Percentiles rank a stretch among this genome's conserved stretches.
Conservation (phyloP, 306 rosid genomes). For the Acmispon strigosus region DNA sequence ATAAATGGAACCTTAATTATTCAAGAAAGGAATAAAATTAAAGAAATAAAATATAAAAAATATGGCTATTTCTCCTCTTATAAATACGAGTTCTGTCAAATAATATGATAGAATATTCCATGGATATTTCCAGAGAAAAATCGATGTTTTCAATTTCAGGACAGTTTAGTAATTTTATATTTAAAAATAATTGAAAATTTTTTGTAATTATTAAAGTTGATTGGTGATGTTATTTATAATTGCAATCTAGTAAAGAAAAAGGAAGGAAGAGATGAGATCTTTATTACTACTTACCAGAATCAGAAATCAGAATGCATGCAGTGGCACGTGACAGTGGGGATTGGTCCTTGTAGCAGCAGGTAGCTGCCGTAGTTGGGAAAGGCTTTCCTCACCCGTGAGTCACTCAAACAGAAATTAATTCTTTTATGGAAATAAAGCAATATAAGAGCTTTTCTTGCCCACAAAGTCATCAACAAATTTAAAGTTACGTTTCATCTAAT, state of each 20-base stretch:
- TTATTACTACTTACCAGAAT: constrained; percentile 1
- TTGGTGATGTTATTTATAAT: not conserved
- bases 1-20: not conserved
- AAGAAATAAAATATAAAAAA: not conserved
- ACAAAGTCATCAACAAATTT: constrained; percentile 29
- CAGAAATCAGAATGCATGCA: constrained; percentile 11
- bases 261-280: not conserved
- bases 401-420: constrained; percentile 3
- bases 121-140: not conserved
- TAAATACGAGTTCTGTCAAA: not conserved
- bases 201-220: not conserved
- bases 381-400: constrained; percentile 29
- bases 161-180: not conserved
- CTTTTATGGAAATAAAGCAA: not conserved
- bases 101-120: not conserved
- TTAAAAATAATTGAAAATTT: not conserved
- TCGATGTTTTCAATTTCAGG: not conserved
- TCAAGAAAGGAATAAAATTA: not conserved
- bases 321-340: constrained; percentile 33
- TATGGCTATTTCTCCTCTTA: too few species aligned
- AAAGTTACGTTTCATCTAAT: constrained; percentile 37
- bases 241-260: not conserved
- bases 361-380: constrained; percentile 20
- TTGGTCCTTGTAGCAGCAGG: constrained; percentile 38
- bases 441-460: too few species aligned